Percentiles rank a stretch among this genome's conserved stretches.
phyloP scores from a whole-genome alignment of 768 basidiomycete genomes.

The Pleurotus tuoliensis region DNA sequence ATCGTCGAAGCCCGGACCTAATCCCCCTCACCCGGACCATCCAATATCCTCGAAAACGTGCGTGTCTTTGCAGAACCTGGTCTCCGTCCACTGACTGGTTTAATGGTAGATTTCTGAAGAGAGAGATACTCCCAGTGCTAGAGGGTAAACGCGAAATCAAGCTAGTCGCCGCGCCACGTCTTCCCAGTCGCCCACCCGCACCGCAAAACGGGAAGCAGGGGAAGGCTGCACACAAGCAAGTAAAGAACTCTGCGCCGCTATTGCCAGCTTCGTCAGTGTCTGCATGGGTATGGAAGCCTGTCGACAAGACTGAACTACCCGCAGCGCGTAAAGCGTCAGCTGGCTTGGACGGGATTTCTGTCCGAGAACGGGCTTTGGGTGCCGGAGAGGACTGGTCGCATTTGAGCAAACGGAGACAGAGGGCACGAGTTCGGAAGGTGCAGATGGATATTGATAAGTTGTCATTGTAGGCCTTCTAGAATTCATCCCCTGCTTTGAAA shows the following conservation, averaged over 20 bases:
- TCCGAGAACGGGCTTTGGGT: slow-evolving; percentile 32
- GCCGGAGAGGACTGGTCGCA: slow-evolving; percentile 51
- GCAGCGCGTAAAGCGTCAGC: neutral
- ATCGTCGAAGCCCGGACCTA: slow-evolving; percentile 9
- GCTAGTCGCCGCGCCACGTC: slow-evolving; percentile 32
- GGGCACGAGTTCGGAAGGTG: slow-evolving; percentile 43
- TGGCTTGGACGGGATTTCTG: slow-evolving; percentile 19
- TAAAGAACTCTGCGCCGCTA: slow-evolving; percentile 12
- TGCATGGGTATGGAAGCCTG: slow-evolving; percentile 39
- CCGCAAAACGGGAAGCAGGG: slow-evolving; percentile 17
- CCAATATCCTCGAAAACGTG: slow-evolving; percentile 54
- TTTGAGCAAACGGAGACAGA: slow-evolving; percentile 50
- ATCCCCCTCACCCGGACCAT: slow-evolving; percentile 39
- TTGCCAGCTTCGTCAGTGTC: slow-evolving; percentile 21
- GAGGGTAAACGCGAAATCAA: slow-evolving; percentile 36
- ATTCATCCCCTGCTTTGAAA: too few species aligned
- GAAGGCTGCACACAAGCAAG: slow-evolving; percentile 10
- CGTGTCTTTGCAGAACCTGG: slow-evolving; percentile 11
- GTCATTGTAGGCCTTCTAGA: too few species aligned
- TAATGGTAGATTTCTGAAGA: slow-evolving; percentile 51
- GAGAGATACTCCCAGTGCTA: slow-evolving; percentile 44
- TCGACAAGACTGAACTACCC: slow-evolving; percentile 7
- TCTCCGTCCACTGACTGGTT: neutral
- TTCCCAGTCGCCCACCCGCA: slow-evolving; percentile 16
- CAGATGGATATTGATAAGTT: slow-evolving; percentile 28